Percentiles rank a stretch among this genome's conserved stretches.
phyloP scores from a whole-genome alignment of 352 stramenopile species.

The Phytopythium vexans region DNA sequence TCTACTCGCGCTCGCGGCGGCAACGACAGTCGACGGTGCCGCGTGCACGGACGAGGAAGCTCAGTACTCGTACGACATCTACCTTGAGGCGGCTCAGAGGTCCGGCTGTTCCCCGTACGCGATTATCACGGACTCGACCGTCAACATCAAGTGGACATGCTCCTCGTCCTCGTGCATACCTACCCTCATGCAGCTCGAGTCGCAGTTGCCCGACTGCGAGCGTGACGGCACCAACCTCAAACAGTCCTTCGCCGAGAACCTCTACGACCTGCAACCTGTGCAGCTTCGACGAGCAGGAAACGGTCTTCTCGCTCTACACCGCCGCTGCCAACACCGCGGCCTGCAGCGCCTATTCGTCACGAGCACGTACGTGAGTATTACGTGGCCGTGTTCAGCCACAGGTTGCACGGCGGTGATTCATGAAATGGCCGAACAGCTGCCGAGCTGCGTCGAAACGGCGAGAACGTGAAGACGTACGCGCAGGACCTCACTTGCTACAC shows the following conservation, averaged over 20 bases:
- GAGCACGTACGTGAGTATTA: constrained; percentile 14
- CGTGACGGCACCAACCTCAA: constrained; percentile 1
- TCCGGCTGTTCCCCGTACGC: neutral
- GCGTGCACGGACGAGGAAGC: constrained; percentile 12
- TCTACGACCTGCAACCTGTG: constrained; percentile 3
- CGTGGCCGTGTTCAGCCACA: constrained; percentile 16
- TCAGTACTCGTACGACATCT: constrained; percentile 6
- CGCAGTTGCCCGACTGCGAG: constrained; percentile 6
- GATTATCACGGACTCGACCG: constrained; percentile 8
- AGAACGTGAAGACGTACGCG: constrained; percentile 5
- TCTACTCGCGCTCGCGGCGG: neutral
- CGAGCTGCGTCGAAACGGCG: constrained; percentile 13
- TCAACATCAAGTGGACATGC: neutral
- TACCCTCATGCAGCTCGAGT: constrained; percentile 5
- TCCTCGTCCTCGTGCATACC: neutral
- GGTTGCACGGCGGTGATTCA: constrained; percentile 11
- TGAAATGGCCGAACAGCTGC: constrained; percentile 12
- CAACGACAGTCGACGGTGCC: neutral
- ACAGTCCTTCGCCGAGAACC: neutral
- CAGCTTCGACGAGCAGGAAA: neutral
- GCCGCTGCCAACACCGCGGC: constrained; percentile 8
- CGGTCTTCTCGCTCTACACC: constrained; percentile 2
- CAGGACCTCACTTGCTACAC: constrained; percentile 3
- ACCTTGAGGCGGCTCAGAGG: neutral
- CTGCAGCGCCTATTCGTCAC: constrained; percentile 11